phyloP scores from a whole-genome alignment of 305 asterid genomes.

The Fraxinus angustifolia region DNA sequence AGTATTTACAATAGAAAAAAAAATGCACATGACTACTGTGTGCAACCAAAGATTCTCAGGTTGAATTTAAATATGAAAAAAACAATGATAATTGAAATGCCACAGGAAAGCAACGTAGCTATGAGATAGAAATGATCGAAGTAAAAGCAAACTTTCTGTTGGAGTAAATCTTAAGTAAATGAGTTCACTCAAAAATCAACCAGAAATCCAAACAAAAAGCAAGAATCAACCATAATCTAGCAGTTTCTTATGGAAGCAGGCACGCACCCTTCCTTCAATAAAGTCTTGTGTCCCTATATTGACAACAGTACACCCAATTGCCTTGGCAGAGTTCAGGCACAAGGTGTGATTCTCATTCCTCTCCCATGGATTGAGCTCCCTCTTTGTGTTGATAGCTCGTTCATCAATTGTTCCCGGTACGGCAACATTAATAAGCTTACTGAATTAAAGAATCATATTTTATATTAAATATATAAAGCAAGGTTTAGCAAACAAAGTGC shows the following conservation, averaged over 20 bases:
- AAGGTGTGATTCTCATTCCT: slow-evolving; percentile 74
- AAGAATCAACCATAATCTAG: no score
- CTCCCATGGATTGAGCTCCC: slow-evolving; percentile 76
- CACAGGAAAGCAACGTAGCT: not conserved
- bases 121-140: not conserved
- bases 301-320: slow-evolving; percentile 78
- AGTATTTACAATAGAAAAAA: not conserved
- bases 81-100: slow-evolving; percentile 5
- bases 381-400: slow-evolving; percentile 70
- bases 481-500: not conserved
- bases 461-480: slow-evolving; percentile 8
- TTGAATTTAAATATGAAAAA: slow-evolving; percentile 17
- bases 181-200: not conserved
- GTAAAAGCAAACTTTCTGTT: not conserved
- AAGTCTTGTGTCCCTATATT: slow-evolving; percentile 78
- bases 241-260: slow-evolving; percentile 4
- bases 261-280: slow-evolving; percentile 65
- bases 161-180: not conserved
- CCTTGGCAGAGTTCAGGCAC: slow-evolving; percentile 87
- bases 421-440: slow-evolving; percentile 74
- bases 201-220: no score
- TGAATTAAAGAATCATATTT: slow-evolving; percentile 22
- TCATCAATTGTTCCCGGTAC: slow-evolving; percentile 77
- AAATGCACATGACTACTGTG: not conserved
- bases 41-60: not conserved